Evolutionary conservation across 441 rosid species (phyloP).

Genomic region (Corymbia citriodora): DNA sequence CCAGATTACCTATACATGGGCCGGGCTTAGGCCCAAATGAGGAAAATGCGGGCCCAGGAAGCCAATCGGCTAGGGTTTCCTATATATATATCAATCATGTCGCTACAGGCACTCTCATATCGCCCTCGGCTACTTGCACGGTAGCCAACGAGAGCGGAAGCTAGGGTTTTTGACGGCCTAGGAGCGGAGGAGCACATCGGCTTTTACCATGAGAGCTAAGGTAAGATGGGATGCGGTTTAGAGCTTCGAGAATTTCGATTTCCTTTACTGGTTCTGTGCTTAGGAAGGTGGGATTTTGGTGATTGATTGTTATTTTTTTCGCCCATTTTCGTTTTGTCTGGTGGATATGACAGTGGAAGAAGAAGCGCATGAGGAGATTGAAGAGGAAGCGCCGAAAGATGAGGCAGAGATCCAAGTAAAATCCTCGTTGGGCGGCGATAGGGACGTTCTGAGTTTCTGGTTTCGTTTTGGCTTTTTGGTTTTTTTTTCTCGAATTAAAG

Average conservation of each 20-base stretch:
- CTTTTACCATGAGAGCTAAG: not conserved
- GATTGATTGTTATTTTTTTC: not conserved
- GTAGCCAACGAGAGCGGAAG: not conserved
- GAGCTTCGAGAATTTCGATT: not conserved
- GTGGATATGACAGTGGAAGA: slow-evolving; percentile 49
- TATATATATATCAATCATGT: not conserved
- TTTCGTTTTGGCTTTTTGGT: not conserved
- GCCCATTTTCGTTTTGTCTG: not conserved
- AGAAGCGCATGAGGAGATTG: slow-evolving; percentile 78
- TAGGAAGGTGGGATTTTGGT: not conserved
- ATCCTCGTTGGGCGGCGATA: not conserved
- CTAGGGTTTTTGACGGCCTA: not conserved
- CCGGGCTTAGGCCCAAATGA: not conserved
- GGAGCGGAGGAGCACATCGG: not conserved
- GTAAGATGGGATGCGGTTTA: not conserved
- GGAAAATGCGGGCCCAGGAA: not conserved
- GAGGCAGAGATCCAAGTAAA: slow-evolving; percentile 69
- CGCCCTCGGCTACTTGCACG: not conserved
- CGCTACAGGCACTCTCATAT: not conserved
- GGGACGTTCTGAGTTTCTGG: not conserved
- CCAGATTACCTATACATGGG: not conserved
- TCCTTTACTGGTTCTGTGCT: not conserved
- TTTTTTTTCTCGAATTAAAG: not conserved
- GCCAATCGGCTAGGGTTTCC: not conserved
- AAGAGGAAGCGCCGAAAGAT: slow-evolving; percentile 85